phyloP scores from a whole-genome alignment of 2,329 filamentous ascomycete genomes.

The Lachnellula arida region DNA sequence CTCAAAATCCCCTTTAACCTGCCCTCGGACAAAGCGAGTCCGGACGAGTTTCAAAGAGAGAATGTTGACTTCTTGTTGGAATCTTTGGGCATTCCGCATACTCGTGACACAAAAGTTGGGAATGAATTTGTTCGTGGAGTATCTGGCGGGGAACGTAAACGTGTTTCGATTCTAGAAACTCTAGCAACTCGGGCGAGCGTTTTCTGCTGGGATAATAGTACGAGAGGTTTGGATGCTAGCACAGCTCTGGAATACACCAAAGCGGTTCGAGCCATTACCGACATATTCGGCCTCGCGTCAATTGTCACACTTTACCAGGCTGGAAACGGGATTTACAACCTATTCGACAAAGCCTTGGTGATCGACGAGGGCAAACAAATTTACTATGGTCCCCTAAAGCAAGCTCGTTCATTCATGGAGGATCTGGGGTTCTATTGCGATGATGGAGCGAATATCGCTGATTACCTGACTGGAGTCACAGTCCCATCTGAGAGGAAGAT shows the following conservation, averaged over 20 bases:
- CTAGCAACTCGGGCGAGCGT: slow-evolving; percentile 37
- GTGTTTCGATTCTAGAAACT: slow-evolving; percentile 54
- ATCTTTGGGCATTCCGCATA: slow-evolving; percentile 48
- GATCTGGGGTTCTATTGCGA: slow-evolving; percentile 57
- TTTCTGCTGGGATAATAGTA: slow-evolving; percentile 64
- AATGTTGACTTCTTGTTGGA: slow-evolving; percentile 26
- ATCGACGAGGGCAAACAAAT: slow-evolving; percentile 62
- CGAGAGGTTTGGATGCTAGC: slow-evolving; percentile 60
- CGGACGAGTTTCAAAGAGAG: slow-evolving; percentile 42
- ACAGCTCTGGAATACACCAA: slow-evolving; percentile 63
- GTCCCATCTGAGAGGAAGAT: slow-evolving; percentile 62
- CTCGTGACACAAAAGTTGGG: slow-evolving; percentile 49
- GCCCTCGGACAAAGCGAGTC: slow-evolving; percentile 39
- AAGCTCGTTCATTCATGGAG: slow-evolving; percentile 62
- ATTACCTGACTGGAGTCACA: slow-evolving; percentile 53
- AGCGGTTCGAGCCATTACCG: slow-evolving; percentile 59
- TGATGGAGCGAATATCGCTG: slow-evolving; percentile 58
- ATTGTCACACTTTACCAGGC: slow-evolving; percentile 67
- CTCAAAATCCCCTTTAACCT: slow-evolving; percentile 50
- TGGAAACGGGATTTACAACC: slow-evolving; percentile 63
- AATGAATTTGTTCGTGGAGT: slow-evolving; percentile 60
- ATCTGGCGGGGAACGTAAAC: slow-evolving; percentile 56
- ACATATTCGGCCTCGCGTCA: slow-evolving; percentile 53
- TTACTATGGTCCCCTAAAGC: slow-evolving; percentile 56
- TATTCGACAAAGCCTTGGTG: slow-evolving; percentile 67